These are phyloP conservation scores for Protomyces inundatus DNA, from an alignment of 1,139 yeast genomes.

Conservation along the genomic window DNA sequence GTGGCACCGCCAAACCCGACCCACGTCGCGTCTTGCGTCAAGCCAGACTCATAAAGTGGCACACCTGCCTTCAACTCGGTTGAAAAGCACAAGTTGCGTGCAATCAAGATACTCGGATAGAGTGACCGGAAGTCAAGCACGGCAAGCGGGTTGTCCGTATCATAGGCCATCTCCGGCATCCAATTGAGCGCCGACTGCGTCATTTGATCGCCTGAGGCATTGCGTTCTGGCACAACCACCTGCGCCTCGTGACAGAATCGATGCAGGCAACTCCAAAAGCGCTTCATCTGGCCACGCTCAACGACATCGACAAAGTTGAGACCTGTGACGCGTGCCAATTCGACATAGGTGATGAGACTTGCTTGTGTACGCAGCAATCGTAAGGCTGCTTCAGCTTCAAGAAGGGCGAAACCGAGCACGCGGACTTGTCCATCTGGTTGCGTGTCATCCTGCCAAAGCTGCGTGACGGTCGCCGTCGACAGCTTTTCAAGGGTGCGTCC, in stretches of 20 bases:
- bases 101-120: conserved; percentile 22
- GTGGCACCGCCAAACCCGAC: conserved; percentile 22
- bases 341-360: conserved; percentile 10
- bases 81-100: conserved; percentile 21
- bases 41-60: not conserved
- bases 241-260: conserved; percentile 16
- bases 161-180: conserved; percentile 25
- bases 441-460: conserved; percentile 4
- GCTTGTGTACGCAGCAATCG: conserved; percentile 12
- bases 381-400: conserved; percentile 7
- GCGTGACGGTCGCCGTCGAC: not conserved
- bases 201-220: conserved; percentile 16
- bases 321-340: conserved; percentile 17
- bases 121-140: conserved; percentile 21
- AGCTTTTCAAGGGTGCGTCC: conserved; percentile 11
- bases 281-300: conserved; percentile 19
- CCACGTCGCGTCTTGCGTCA: not conserved
- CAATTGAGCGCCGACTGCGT: conserved; percentile 20
- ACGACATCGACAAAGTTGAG: conserved; percentile 19
- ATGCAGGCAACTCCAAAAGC: conserved; percentile 18
- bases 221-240: conserved; percentile 15
- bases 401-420: conserved; percentile 5
- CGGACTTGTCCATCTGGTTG: not conserved
- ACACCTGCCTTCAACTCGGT: conserved; percentile 14
- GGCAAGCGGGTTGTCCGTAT: conserved; percentile 16